Conservation (phyloP, 2,329 filamentous ascomycete genomes). For the Cladophialophora yegresii region DNA sequence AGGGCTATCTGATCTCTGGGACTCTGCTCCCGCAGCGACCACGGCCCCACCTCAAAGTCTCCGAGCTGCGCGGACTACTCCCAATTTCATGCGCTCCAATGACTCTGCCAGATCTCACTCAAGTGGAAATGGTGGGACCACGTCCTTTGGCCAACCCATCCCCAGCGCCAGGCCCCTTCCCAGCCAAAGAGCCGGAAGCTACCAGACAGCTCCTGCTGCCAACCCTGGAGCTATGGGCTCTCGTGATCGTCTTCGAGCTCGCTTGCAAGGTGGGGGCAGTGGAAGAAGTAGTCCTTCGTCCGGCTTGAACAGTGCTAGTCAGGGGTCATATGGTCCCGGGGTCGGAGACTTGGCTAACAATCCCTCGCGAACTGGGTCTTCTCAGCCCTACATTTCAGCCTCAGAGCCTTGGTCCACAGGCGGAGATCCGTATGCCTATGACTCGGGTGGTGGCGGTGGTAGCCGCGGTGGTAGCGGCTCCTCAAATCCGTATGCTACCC, state of each 20-base stretch:
- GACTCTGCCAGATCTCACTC: slow-evolving; percentile 26
- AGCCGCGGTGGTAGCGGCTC: slow-evolving; percentile 19
- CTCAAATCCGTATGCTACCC: slow-evolving; percentile 27
- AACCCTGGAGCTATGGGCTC: slow-evolving; percentile 41
- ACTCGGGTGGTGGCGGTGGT: slow-evolving; percentile 18
- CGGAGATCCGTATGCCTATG: slow-evolving; percentile 26
- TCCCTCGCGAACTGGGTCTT: slow-evolving; percentile 21
- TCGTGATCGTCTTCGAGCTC: slow-evolving; percentile 70
- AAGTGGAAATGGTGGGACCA: slow-evolving; percentile 17
- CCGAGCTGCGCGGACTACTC: slow-evolving; percentile 39
- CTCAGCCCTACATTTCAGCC: slow-evolving; percentile 35
- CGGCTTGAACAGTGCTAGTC: slow-evolving; percentile 21
- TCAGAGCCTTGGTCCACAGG: slow-evolving; percentile 36
- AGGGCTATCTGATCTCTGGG: slow-evolving; percentile 64
- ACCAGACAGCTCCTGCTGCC: slow-evolving; percentile 59
- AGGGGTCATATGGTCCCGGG: slow-evolving; percentile 23
- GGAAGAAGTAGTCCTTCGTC: slow-evolving; percentile 33
- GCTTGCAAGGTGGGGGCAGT: slow-evolving; percentile 66
- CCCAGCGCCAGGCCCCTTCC: slow-evolving; percentile 62
- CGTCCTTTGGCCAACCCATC: slow-evolving; percentile 27
- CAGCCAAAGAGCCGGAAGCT: slow-evolving; percentile 72
- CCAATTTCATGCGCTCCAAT: slow-evolving; percentile 34
- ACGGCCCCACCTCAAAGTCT: slow-evolving; percentile 35
- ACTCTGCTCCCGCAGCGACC: slow-evolving; percentile 41
- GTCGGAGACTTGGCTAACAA: slow-evolving; percentile 17